Evolutionary conservation across 768 basidiomycete genomes (phyloP), one percentile per base, ranked within the genome.

Genomic region (Calocera cornea): DNA sequence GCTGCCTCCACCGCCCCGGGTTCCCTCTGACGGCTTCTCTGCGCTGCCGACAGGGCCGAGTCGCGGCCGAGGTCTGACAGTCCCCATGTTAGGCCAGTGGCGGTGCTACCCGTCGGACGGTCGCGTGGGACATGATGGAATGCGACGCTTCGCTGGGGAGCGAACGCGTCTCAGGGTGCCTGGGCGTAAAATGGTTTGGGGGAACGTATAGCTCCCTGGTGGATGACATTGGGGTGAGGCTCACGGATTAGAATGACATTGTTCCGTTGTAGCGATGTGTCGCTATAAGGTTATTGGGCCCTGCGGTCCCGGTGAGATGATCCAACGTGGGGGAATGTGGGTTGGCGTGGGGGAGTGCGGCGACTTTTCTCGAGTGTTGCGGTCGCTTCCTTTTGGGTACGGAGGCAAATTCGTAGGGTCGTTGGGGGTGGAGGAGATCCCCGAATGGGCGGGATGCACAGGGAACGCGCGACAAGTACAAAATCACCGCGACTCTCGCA

Each of bases 391-490:
- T 33, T 60, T 60, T 60, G 54, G 54, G 54, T 5, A 31, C 54
- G 54, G 54, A 60, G 24, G 54, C 54, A 60, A 60, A 60, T 2
- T 60, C 2, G 14, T 11, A 5, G 54, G 24, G 54, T 60, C 54
- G 54, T 60, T 60, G 54, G 54, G 54, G 54, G 54, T 60, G 31
- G 27, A 60, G 54, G 54, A 60, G 54, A 50, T 16, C 54, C 54
- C 54, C 54, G 54, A 60, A 60, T 31, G 54, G 27, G 27, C 54
- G 54, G 31, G 49, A 27, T 16, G 24, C 24, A n/a, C 24, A 27
- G 49, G 24, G 31, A 60, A 60, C 54, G 54, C 54, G 54, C 54
- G 54, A 60, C 54, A 60, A 60, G 54, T 60, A 60, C 54, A 60
- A 60, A 60, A 60, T 60, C 54, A 60, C 54, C 27, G 54, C 54